phyloP scores from a whole-genome alignment of 345 rosid species.

The Hirschfeldia incana region DNA sequence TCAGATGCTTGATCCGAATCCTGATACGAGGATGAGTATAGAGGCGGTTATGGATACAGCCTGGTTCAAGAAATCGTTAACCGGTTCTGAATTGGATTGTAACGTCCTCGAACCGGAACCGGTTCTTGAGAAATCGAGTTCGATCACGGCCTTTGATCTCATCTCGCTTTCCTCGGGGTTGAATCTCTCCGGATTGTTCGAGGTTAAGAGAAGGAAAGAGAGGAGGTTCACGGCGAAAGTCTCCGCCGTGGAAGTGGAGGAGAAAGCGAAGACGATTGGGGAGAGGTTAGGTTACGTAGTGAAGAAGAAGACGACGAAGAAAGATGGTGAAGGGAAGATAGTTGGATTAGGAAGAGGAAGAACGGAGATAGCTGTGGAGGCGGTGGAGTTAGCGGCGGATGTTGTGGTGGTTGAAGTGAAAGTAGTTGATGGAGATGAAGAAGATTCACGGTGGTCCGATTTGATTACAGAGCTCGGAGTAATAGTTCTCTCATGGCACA shows the following conservation, averaged over 20 bases:
- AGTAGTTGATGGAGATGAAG: conserved; percentile 53
- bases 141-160: conserved; percentile 70
- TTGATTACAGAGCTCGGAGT: conserved; percentile 65
- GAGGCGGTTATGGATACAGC: conserved; percentile 52
- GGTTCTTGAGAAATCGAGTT: conserved; percentile 14
- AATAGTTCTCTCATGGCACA: conserved; percentile 72
- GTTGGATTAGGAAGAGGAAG: conserved; percentile 65
- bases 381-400: conserved; percentile 50
- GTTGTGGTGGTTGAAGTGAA: conserved; percentile 65
- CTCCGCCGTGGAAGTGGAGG: conserved; percentile 52
- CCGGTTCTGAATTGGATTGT: conserved; percentile 21
- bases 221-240: conserved; percentile 66
- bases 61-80: conserved; percentile 63
- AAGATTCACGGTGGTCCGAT: conserved; percentile 69
- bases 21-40: conserved; percentile 67
- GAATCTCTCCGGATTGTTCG: conserved; percentile 77
- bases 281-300: conserved; percentile 63
- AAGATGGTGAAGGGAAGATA: conserved; percentile 35
- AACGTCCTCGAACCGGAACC: conserved; percentile 27
- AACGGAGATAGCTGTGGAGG: conserved; percentile 50
- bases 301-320: conserved; percentile 62
- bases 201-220: conserved; percentile 48
- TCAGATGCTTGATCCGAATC: conserved; percentile 86
- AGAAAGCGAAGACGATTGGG: conserved; percentile 62
- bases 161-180: conserved; percentile 75